Percentiles rank a stretch among this genome's conserved stretches.
Conservation (phyloP, 495 filamentous ascomycete species). For the Xanthoparmelia taractica region DNA sequence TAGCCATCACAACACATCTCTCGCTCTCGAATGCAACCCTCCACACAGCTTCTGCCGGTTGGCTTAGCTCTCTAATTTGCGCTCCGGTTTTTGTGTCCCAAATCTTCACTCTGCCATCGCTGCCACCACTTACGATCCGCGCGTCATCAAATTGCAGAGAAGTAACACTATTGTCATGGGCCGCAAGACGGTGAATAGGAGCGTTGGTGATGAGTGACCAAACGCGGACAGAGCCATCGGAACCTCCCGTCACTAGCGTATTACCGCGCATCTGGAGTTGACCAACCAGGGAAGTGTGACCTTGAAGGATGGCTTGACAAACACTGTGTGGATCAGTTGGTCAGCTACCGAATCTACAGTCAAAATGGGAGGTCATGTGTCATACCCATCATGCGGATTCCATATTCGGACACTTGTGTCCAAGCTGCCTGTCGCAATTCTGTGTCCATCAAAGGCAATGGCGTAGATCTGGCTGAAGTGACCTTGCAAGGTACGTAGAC, state of each 20-base stretch:
- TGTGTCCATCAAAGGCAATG: constrained; percentile 87
- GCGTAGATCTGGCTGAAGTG: constrained; percentile 99
- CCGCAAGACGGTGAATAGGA: constrained; percentile 86
- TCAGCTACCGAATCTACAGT: constrained; percentile 1
- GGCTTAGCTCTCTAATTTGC: constrained; percentile 81
- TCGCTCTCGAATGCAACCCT: constrained; percentile 96
- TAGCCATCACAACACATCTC: constrained; percentile 93
- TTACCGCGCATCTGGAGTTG: constrained; percentile 92
- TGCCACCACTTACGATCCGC: constrained; percentile 88
- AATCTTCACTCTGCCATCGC: constrained; percentile 92
- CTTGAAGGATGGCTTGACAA: constrained; percentile 88
- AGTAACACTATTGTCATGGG: constrained; percentile 98
- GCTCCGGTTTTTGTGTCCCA: constrained; percentile 91
- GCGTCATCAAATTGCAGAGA: constrained; percentile 94
- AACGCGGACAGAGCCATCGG: constrained; percentile 88
- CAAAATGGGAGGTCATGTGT: constrained; percentile 1
- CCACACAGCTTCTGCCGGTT: constrained; percentile 92
- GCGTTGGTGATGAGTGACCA: constrained; percentile 87
- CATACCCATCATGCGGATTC: constrained; percentile 85
- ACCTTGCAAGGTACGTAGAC: constrained; percentile 78
- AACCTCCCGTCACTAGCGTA: constrained; percentile 91
- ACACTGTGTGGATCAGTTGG: constrained; percentile 38
- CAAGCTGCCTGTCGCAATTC: constrained; percentile 93
- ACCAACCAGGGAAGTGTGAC: constrained; percentile 94
- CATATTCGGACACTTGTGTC: constrained; percentile 96